Conservation (phyloP, 768 basidiomycete genomes). For the Phaffia australis region DNA sequence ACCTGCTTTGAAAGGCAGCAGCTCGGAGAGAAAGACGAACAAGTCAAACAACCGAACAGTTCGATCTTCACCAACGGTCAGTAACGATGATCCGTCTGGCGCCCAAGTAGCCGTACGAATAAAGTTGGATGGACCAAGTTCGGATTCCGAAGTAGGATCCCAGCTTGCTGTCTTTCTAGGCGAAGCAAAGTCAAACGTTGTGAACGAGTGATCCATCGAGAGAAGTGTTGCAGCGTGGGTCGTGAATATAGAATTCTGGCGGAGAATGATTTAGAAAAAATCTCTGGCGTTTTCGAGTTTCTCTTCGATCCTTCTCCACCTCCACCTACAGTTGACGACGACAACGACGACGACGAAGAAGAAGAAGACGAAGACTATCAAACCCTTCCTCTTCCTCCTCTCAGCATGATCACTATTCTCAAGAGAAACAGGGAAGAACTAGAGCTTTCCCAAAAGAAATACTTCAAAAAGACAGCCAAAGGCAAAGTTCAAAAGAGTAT, state of each 20-base stretch:
- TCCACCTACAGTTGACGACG: background rate
- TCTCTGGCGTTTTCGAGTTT: background rate
- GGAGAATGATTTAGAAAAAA: conserved; percentile 1
- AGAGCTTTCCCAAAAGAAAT: conserved; percentile 62
- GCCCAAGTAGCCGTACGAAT: conserved; percentile 54
- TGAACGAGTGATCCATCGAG: background rate
- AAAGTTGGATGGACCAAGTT: conserved; percentile 42
- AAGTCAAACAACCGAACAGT: conserved; percentile 49
- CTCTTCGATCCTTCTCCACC: background rate
- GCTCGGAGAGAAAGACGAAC: conserved; percentile 36
- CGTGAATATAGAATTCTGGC: background rate
- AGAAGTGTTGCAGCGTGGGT: background rate
- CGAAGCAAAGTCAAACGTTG: conserved; percentile 15
- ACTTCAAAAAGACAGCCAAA: conserved; percentile 86
- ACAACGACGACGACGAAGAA: conserved; percentile 6
- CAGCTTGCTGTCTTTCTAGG: conserved; percentile 7
- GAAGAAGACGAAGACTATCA: too few relatives aligned
- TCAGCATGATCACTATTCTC: conserved; percentile 34
- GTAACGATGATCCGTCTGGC: conserved; percentile 57
- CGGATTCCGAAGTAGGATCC: background rate
- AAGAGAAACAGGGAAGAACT: conserved; percentile 36
- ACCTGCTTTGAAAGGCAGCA: background rate
- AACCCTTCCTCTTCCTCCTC: background rate
- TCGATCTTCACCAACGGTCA: conserved; percentile 63
- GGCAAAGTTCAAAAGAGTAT: conserved; percentile 89